Conservation (phyloP, 352 stramenopile species). For the Globisporangium recalcitrans region DNA sequence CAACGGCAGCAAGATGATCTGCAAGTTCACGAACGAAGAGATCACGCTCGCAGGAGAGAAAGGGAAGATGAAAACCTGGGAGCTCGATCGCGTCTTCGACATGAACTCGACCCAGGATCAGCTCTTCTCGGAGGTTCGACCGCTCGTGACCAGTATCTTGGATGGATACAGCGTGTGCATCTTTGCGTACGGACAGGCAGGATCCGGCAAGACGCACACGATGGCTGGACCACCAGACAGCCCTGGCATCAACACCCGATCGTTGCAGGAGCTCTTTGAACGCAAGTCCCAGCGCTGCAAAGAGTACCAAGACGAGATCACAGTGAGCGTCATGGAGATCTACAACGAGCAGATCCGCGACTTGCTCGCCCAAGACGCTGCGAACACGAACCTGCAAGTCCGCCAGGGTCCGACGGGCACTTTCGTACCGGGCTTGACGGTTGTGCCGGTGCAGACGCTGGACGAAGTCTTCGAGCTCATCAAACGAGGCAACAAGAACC, state of each 20-base stretch:
- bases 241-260: slow-evolving; percentile 81
- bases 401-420: slow-evolving; percentile 79
- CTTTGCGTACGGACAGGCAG: slow-evolving; percentile 88
- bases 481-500: slow-evolving; percentile 82
- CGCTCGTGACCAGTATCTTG: slow-evolving; percentile 79
- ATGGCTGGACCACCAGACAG: slow-evolving; percentile 71
- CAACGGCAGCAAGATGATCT: slow-evolving; percentile 74
- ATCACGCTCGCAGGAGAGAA: slow-evolving; percentile 78
- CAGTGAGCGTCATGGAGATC: slow-evolving; percentile 94
- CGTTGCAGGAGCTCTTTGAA: slow-evolving; percentile 79
- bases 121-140: slow-evolving; percentile 71
- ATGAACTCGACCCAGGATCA: slow-evolving; percentile 69
- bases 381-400: slow-evolving; percentile 78
- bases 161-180: slow-evolving; percentile 89
- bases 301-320: slow-evolving; percentile 83
- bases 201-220: slow-evolving; percentile 84
- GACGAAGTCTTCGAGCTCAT: slow-evolving; percentile 85
- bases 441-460: slow-evolving; percentile 65
- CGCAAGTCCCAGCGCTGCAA: slow-evolving; percentile 59
- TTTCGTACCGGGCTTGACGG: slow-evolving; percentile 77
- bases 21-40: slow-evolving; percentile 77
- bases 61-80: slow-evolving; percentile 82
- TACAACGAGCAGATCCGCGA: slow-evolving; percentile 96
- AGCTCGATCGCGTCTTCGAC: slow-evolving; percentile 86
- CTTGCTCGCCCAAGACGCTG: slow-evolving; percentile 82